Conservation (phyloP, 768 basidiomycete genomes). For the Boletus pseudopeckii region DNA sequence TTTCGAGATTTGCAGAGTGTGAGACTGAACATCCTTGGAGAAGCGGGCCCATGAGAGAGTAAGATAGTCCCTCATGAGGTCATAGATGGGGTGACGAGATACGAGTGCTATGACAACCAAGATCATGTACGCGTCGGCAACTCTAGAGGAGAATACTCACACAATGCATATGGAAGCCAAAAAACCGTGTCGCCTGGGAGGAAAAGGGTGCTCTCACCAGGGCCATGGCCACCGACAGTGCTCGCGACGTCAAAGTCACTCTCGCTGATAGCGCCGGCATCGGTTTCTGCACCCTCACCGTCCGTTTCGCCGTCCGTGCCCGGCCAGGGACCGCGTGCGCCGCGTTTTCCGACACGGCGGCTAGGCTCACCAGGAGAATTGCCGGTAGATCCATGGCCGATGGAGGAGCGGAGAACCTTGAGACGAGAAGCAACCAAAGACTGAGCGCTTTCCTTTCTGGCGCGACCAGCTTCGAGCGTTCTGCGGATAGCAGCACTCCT, state of each 20-base stretch:
- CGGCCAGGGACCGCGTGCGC: conserved; percentile 69
- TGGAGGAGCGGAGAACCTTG: conserved; percentile 58
- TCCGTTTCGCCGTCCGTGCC: conserved; percentile 68
- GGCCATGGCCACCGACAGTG: conserved; percentile 68
- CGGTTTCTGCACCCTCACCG: conserved; percentile 65
- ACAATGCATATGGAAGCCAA: conserved; percentile 92
- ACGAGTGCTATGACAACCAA: conserved; percentile 59
- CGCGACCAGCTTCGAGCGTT: conserved; percentile 74
- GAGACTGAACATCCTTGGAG: conserved; percentile 90
- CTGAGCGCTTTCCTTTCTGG: conserved; percentile 77
- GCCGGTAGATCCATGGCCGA: conserved; percentile 38
- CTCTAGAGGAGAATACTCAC: conserved; percentile 42
- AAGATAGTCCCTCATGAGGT: conserved; percentile 91
- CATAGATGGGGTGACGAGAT: conserved; percentile 91
- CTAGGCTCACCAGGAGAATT: conserved; percentile 50
- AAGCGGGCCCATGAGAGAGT: conserved; percentile 95
- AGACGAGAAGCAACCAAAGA: conserved; percentile 65
- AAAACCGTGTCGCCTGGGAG: conserved; percentile 88
- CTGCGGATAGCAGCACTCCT: conserved; percentile 80
- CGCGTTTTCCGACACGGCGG: conserved; percentile 57
- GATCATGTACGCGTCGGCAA: conserved; percentile 7
- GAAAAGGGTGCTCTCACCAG: conserved; percentile 86
- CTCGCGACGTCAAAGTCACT: conserved; percentile 85
- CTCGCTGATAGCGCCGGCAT: conserved; percentile 73
- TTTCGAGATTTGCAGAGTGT: conserved; percentile 86